These are phyloP conservation scores for Fraxinus angustifolia DNA, from an alignment of 305 asterid genomes.

Conservation along the genomic window DNA sequence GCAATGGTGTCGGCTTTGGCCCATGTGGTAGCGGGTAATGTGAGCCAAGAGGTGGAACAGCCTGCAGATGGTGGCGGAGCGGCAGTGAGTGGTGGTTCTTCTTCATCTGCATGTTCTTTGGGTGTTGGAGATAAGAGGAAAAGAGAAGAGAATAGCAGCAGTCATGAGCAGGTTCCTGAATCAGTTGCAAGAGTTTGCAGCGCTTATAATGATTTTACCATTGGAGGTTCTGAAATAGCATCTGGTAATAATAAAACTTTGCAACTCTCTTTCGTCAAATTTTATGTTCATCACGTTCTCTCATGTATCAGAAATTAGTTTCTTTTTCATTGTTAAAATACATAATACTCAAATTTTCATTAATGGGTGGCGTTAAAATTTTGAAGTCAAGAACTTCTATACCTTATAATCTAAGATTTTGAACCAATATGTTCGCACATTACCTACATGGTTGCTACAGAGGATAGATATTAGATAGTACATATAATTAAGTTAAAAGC, in stretches of 20 bases:
- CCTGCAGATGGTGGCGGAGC: neutral
- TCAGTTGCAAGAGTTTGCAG: neutral
- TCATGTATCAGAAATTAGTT: neutral
- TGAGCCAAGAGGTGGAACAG: neutral
- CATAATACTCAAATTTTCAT: neutral
- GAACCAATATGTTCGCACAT: neutral
- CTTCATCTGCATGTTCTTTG: conserved; percentile 23
- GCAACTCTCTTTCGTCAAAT: neutral
- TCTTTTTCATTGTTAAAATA: neutral
- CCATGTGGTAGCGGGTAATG: conserved; percentile 63
- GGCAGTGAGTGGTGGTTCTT: neutral
- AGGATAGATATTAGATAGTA: neutral
- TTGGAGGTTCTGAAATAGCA: conserved; percentile 5
- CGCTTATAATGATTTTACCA: neutral
- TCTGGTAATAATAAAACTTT: conserved; percentile 27
- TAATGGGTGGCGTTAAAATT: neutral
- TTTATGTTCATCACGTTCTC: no score
- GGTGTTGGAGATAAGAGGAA: conserved; percentile 45
- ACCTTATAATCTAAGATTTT: neutral
- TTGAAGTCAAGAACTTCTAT: neutral
- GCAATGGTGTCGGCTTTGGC: conserved; percentile 76
- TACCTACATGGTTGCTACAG: neutral
- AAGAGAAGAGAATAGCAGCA: conserved; percentile 27
- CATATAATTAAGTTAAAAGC: no score
- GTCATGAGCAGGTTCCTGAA: neutral